Evolutionary conservation across 441 rosid genomes (phyloP).

Genomic region (Metrosideros polymorpha): DNA sequence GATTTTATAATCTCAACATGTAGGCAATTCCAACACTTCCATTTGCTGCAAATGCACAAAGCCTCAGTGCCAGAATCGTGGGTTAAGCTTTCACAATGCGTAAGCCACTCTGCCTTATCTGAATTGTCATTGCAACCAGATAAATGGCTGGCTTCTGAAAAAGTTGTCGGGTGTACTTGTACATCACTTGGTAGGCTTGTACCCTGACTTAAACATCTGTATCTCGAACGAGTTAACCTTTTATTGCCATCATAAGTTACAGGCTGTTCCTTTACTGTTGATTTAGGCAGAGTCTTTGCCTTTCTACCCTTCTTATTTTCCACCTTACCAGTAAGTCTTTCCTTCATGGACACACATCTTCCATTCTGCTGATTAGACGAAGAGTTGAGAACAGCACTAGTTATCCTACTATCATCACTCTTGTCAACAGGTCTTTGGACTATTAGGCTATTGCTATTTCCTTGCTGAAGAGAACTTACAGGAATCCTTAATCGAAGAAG

Average conservation of each 20-base stretch:
- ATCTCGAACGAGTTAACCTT: slow-evolving; percentile 77
- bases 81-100: slow-evolving; percentile 19
- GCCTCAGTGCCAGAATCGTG: slow-evolving; percentile 16
- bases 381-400: slow-evolving; percentile 4
- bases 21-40: slow-evolving; percentile 57
- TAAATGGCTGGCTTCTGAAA: slow-evolving; percentile 8
- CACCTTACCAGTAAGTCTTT: slow-evolving; percentile 15
- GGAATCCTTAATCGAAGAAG: slow-evolving; percentile 52
- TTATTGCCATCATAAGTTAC: slow-evolving; percentile 24
- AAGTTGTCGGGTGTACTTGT: slow-evolving; percentile 17
- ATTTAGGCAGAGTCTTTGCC: slow-evolving; percentile 27
- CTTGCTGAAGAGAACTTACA: slow-evolving; percentile 22
- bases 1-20: slow-evolving; percentile 35
- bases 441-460: slow-evolving; percentile 7
- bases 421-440: slow-evolving; percentile 1
- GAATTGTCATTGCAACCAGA: slow-evolving; percentile 6
- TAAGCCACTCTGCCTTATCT: slow-evolving; percentile 13
- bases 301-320: slow-evolving; percentile 40
- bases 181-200: slow-evolving; percentile 16
- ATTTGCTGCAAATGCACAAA: slow-evolving; percentile 48
- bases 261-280: slow-evolving; percentile 29
- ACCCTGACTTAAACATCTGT: slow-evolving; percentile 39
- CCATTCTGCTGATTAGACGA: slow-evolving; percentile 1
- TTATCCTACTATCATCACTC: slow-evolving; percentile 16
- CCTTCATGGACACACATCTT: not conserved